Conservation (phyloP, 805 yeast genomes). For the Lipomyces kockii region DNA sequence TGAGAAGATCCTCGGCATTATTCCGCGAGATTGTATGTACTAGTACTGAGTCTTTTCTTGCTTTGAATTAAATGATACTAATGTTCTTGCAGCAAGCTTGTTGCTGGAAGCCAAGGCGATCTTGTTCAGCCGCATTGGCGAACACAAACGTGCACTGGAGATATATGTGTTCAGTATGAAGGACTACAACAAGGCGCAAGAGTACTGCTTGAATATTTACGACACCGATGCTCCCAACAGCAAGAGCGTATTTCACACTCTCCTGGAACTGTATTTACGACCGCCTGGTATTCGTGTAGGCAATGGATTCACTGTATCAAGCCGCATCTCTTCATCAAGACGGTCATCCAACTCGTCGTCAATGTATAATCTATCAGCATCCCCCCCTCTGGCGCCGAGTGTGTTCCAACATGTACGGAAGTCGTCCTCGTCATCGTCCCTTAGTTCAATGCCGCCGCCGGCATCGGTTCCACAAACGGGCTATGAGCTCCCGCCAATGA, state of each 20-base stretch:
- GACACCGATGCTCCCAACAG: conserved; percentile 42
- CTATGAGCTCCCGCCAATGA: conserved; percentile 35
- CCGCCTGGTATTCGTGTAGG: conserved; percentile 27
- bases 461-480: conserved; percentile 10
- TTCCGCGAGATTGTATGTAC: conserved; percentile 33
- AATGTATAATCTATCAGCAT: background rate
- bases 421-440: conserved; percentile 1
- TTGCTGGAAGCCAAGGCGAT: conserved; percentile 56
- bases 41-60: background rate
- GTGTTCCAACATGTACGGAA: background rate
- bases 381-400: background rate
- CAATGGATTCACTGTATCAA: background rate
- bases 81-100: conserved; percentile 9
- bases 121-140: conserved; percentile 62
- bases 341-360: conserved; percentile 13
- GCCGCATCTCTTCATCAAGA: conserved; percentile 7
- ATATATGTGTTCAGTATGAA: conserved; percentile 62
- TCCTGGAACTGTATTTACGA: conserved; percentile 51
- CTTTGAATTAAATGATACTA: background rate
- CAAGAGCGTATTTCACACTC: conserved; percentile 56
- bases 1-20: conserved; percentile 45
- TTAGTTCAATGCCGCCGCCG: conserved; percentile 5
- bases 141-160: conserved; percentile 66
- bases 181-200: conserved; percentile 62
- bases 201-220: conserved; percentile 61